Evolutionary conservation across 2,329 filamentous ascomycete species (phyloP).

Genomic region (Aspergillus tamarii): DNA sequence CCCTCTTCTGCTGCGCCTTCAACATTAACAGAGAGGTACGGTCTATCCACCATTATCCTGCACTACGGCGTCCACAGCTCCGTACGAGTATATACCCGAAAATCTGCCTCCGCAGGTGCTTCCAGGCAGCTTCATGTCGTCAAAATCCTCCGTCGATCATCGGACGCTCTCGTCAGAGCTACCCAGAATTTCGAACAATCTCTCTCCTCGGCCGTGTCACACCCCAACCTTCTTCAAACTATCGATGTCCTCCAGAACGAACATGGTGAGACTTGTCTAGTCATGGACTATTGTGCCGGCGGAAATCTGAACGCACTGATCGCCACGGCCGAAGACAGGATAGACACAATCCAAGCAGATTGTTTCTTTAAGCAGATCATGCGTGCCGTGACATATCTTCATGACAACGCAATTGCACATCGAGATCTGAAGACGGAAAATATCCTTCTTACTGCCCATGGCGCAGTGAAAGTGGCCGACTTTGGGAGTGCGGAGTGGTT

Average conservation of each 20-base stretch:
- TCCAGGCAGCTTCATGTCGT: constrained; percentile 26
- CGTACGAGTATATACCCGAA: constrained; percentile 27
- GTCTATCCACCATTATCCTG: constrained; percentile 30
- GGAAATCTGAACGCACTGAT: constrained; percentile 85
- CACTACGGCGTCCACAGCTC: constrained; percentile 33
- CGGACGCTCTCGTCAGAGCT: constrained; percentile 11
- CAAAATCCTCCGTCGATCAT: constrained; percentile 33
- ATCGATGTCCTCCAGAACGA: constrained; percentile 33
- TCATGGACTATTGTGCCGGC: constrained; percentile 65
- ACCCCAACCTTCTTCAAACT: constrained; percentile 34
- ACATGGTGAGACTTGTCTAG: constrained; percentile 31
- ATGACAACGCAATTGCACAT: constrained; percentile 83
- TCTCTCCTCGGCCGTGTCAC: constrained; percentile 22
- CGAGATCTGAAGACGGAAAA: constrained; percentile 95
- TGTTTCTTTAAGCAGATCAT: constrained; percentile 77
- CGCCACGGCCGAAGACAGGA: constrained; percentile 69
- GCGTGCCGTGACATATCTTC: constrained; percentile 61
- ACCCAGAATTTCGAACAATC: constrained; percentile 17
- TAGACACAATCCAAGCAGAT: constrained; percentile 82
- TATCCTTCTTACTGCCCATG: constrained; percentile 77
- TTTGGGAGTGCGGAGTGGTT: constrained; percentile 65
- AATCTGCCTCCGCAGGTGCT: not conserved
- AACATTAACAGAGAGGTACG: constrained; percentile 28
- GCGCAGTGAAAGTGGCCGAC: constrained; percentile 88
- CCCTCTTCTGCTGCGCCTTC: not conserved